Evolutionary conservation across 768 basidiomycete species (phyloP).

Genomic region (Tephrocybe sp.): DNA sequence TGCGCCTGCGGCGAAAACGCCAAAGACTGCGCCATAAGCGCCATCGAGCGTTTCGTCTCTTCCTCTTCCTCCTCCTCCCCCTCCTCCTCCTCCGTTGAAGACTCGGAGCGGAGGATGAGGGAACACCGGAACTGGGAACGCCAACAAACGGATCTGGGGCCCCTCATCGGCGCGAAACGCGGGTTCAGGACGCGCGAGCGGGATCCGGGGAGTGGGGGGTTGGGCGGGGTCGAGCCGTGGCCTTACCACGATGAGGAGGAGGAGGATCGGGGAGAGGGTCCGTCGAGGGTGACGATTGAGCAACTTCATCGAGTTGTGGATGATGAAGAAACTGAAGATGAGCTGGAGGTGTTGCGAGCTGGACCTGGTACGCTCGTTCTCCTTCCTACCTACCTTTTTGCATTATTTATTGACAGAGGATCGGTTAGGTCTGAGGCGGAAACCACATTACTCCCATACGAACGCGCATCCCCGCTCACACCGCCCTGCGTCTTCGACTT

Average conservation of each 20-base stretch:
- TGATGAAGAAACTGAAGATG: background rate
- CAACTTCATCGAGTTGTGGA: background rate
- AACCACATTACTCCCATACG: too few species aligned
- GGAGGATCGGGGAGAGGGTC: constrained; percentile 7
- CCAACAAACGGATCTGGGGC: constrained; percentile 49
- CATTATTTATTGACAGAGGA: too few species aligned
- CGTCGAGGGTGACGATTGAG: background rate
- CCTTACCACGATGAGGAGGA: constrained; percentile 4
- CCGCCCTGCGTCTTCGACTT: too few species aligned
- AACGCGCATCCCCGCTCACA: too few species aligned
- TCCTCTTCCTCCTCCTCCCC: constrained; percentile 40
- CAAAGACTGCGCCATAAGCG: constrained; percentile 57
- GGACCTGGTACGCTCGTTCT: background rate
- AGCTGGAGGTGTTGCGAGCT: too few species aligned
- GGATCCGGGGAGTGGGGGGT: constrained; percentile 54
- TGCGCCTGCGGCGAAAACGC: constrained; percentile 70
- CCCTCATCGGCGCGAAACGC: constrained; percentile 55
- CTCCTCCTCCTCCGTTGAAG: background rate
- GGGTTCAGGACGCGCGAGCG: constrained; percentile 64
- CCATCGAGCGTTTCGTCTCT: constrained; percentile 68
- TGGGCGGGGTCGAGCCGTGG: constrained; percentile 59
- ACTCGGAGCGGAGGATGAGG: background rate
- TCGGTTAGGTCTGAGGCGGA: too few species aligned
- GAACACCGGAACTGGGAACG: background rate
- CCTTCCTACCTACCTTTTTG: too few species aligned